phyloP scores from a whole-genome alignment of 495 filamentous ascomycete species.

The Penicillium mononematosum region DNA sequence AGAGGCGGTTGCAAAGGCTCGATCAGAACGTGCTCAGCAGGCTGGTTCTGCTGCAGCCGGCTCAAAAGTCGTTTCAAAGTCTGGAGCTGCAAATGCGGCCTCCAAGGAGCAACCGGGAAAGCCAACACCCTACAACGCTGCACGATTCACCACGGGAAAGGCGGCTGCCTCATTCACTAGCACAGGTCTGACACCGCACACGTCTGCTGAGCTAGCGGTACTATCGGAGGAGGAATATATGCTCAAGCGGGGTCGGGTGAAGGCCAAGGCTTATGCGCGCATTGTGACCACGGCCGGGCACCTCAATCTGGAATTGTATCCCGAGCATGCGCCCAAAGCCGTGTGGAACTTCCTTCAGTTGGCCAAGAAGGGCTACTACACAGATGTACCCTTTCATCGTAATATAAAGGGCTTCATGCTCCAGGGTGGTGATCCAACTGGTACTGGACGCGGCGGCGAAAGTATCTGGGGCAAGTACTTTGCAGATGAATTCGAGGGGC shows the following conservation, averaged over 20 bases:
- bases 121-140: slow-evolving; percentile 74
- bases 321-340: slow-evolving; percentile 84
- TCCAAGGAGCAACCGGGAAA: slow-evolving; percentile 37
- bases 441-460: slow-evolving; percentile 79
- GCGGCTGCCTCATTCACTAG: slow-evolving; percentile 94
- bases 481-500: slow-evolving; percentile 88
- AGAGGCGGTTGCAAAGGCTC: slow-evolving; percentile 81
- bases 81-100: slow-evolving; percentile 16
- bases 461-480: slow-evolving; percentile 91
- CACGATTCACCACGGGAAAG: slow-evolving; percentile 83
- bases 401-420: slow-evolving; percentile 98
- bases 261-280: slow-evolving; percentile 84
- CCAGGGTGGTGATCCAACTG: slow-evolving; percentile 73
- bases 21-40: slow-evolving; percentile 54
- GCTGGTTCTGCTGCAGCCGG: slow-evolving; percentile 22
- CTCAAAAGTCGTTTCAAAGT: slow-evolving; percentile 44
- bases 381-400: slow-evolving; percentile 77
- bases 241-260: slow-evolving; percentile 83
- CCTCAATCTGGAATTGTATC: slow-evolving; percentile 84
- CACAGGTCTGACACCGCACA: slow-evolving; percentile 90
- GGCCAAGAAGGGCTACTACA: slow-evolving; percentile 87
- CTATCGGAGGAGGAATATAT: slow-evolving; percentile 94
- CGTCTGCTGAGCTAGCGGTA: slow-evolving; percentile 76
- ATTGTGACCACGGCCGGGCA: slow-evolving; percentile 81
- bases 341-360: slow-evolving; percentile 97